phyloP scores from a whole-genome alignment of 257 asterid species.

The Linaria vulgaris region DNA sequence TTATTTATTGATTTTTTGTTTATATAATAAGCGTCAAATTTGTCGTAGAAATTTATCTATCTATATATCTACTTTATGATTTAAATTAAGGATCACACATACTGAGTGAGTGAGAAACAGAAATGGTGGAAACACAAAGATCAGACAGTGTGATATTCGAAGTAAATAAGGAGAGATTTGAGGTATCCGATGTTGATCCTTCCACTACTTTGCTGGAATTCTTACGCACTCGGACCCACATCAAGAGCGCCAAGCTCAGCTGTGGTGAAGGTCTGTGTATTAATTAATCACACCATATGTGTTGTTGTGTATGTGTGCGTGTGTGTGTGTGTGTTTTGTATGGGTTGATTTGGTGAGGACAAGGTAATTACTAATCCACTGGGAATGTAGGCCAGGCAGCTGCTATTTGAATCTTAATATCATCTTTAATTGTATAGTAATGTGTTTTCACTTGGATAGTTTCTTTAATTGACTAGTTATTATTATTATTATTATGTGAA shows the following conservation, averaged over 20 bases:
- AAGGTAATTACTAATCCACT: neutral
- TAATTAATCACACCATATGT: too few species aligned
- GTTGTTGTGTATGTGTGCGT: neutral
- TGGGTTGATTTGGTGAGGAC: neutral
- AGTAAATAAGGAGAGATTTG: constrained; percentile 65
- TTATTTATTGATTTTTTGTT: too few species aligned
- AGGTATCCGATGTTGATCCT: constrained; percentile 49
- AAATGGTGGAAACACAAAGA: too few species aligned
- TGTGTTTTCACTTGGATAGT: neutral
- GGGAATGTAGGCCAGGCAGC: neutral
- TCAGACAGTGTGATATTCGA: constrained; percentile 49
- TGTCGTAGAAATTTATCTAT: too few species aligned
- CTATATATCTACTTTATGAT: too few species aligned
- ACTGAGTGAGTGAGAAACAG: too few species aligned
- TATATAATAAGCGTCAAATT: too few species aligned
- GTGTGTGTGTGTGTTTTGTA: neutral
- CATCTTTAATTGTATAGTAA: too few species aligned
- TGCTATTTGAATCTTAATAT: neutral
- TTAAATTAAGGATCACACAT: too few species aligned
- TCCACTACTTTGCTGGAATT: constrained; percentile 72
- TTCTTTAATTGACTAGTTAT: neutral
- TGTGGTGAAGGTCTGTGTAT: constrained; percentile 84
- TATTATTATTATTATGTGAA: neutral
- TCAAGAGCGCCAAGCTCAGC: constrained; percentile 80
- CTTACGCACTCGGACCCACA: constrained; percentile 58